Evolutionary conservation across 2,329 filamentous ascomycete species (phyloP).

Genomic region (Microdochium nivale): DNA sequence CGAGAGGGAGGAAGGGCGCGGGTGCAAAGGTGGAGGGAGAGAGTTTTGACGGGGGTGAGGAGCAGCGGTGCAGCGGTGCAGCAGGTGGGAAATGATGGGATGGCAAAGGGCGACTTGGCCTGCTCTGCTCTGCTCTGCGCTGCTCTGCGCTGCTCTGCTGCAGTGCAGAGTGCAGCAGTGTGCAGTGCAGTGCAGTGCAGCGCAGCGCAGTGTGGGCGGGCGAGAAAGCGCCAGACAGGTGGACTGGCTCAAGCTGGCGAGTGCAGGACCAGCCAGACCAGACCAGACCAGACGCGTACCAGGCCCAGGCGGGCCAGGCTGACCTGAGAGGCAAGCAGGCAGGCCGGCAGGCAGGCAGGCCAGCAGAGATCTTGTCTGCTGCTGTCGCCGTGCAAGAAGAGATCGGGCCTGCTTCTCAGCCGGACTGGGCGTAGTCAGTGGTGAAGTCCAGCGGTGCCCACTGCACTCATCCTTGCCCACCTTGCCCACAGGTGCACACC

Average conservation of each 20-base stretch:
- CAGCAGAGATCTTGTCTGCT: no score
- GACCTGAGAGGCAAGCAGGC: no score
- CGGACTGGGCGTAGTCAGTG: not conserved
- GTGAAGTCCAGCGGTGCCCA: not conserved
- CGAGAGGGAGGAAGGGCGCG: slow-evolving; percentile 13
- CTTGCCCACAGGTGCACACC: not conserved
- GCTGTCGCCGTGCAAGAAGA: no score
- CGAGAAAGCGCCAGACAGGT: no score
- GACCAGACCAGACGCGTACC: no score
- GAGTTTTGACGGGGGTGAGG: not conserved
- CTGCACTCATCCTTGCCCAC: not conserved
- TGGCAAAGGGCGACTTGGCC: not conserved
- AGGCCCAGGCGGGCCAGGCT: no score
- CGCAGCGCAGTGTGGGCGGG: no score
- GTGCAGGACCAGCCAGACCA: no score
- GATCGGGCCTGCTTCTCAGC: not conserved
- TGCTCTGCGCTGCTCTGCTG: no score
- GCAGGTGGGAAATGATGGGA: slow-evolving; percentile 1
- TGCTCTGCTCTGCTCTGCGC: not conserved
- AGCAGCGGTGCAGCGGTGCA: not conserved
- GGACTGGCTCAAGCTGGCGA: no score
- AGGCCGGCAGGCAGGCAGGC: no score
- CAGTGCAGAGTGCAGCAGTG: not conserved
- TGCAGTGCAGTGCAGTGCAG: not conserved
- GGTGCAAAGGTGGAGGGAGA: slow-evolving; percentile 6